Evolutionary conservation across 176 grass and related monocot species (phyloP).

Genomic region (Ensete glaucum): DNA sequence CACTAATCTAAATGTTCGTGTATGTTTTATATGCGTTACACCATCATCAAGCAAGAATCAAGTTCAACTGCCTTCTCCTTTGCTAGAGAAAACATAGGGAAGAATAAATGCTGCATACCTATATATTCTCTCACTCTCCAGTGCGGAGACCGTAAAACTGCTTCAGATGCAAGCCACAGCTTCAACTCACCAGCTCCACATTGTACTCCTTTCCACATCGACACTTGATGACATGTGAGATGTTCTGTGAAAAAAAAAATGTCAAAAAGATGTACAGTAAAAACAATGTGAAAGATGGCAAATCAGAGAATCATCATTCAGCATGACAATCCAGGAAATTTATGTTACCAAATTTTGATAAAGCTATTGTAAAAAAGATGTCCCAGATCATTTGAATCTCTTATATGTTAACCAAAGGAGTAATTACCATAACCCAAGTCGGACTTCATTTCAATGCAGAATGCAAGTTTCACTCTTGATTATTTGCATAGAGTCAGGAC

Average conservation of each 20-base stretch:
- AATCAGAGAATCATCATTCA: not conserved
- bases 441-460: not conserved
- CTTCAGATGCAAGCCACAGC: not conserved
- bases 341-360: not conserved
- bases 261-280: not conserved
- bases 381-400: not conserved
- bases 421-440: not conserved
- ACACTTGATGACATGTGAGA: constrained; percentile 50
- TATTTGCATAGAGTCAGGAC: not conserved
- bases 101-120: not conserved
- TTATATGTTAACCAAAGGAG: not conserved
- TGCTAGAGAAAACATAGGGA: not conserved
- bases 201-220: constrained; percentile 58
- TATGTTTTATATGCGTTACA: no score
- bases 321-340: not conserved
- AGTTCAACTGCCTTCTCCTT: no score
- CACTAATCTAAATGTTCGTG: no score
- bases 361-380: not conserved
- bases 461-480: not conserved
- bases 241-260: constrained; percentile 20
- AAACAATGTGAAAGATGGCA: not conserved
- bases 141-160: not conserved
- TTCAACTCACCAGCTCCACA: constrained; percentile 22
- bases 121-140: not conserved
- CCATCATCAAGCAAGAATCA: no score